Conservation (phyloP, 148 eudicot genomes). For the Fagopyrum tataricum region DNA sequence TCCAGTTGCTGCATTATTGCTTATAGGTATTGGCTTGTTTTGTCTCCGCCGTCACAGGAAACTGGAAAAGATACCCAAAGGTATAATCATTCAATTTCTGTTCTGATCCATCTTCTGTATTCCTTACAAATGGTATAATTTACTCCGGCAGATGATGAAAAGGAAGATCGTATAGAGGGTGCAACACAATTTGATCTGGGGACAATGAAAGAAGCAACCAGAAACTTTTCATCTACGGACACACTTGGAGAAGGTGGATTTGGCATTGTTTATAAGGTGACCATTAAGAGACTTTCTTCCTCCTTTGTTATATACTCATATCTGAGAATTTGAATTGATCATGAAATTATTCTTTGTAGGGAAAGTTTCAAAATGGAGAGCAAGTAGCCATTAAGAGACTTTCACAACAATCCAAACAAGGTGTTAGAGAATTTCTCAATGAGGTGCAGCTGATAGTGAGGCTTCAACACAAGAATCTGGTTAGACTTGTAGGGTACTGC, state of each 20-base stretch:
- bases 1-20: neutral
- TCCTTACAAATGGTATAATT: neutral
- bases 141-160: neutral
- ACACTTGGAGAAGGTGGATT: slow-evolving; percentile 42
- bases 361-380: slow-evolving; percentile 20
- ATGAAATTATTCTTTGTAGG: too few species aligned
- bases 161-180: neutral
- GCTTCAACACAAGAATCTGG: slow-evolving; percentile 52
- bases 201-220: slow-evolving; percentile 19
- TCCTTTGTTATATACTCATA: too few species aligned
- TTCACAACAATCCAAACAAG: slow-evolving; percentile 41
- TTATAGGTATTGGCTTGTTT: neutral
- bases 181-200: neutral
- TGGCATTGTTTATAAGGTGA: slow-evolving; percentile 42
- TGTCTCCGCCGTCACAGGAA: neutral
- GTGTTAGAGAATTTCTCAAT: slow-evolving; percentile 43
- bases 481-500: slow-evolving; percentile 48
- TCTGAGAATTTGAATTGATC: too few species aligned
- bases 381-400: slow-evolving; percentile 49
- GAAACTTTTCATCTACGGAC: slow-evolving; percentile 22
- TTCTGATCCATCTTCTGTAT: neutral
- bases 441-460: slow-evolving; percentile 42
- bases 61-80: neutral
- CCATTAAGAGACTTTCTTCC: too few species aligned
- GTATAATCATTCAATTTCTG: neutral